Base-by-base conservation (phyloP, 345 rosid genomes). In the Reutealis trisperma region DNA sequence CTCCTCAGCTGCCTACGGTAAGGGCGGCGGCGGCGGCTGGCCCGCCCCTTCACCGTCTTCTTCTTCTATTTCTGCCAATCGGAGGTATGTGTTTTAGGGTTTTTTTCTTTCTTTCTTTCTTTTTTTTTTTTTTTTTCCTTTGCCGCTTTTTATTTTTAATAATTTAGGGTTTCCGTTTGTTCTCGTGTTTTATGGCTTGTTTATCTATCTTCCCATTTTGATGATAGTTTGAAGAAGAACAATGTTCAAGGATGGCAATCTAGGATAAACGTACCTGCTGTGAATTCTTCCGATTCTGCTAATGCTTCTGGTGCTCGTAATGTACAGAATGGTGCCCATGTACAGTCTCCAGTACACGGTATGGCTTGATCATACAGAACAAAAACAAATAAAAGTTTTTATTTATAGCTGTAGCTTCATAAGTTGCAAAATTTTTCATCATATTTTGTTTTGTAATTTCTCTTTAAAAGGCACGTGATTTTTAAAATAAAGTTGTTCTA, bases 221-320 rank as follows among this genome's bases (percentile, higher is more conserved):
- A 37, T 79, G 54, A 13, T 74, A 96, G 98, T 83, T 86, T 81
- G 68, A 96, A 90, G 92, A 93, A 89, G 89, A 79, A 71, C 78
- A 89, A 91, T 90, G 94, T 74, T 55, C 99, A 89, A 84, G 94
- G 91, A 79, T 91, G 82, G 47, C 96, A 90, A 72, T 67, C 90
- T 75, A 82, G 92, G 93, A 87, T 83, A 75, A 89, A 80, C 84
- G 58, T 72, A 1, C 86, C 86, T 8, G 81, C 78, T 51, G 78
- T 85, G 65, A 80, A 85, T 58, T 59, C 82, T 81, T 71, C 89
- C 0, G 85, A 84, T 78, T 77, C 91, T 55, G 60, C 49, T 71
- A 82, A 81, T 80, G 76, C 86, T 75, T 70, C 88, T 68, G 73
- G 84, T 1, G 76, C 74, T 15, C 88, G 83, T 4, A 86, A 78